Evolutionary conservation across 805 yeast species (phyloP), one percentile per base, ranked within the genome.

Genomic region (Candida bentonensis): DNA sequence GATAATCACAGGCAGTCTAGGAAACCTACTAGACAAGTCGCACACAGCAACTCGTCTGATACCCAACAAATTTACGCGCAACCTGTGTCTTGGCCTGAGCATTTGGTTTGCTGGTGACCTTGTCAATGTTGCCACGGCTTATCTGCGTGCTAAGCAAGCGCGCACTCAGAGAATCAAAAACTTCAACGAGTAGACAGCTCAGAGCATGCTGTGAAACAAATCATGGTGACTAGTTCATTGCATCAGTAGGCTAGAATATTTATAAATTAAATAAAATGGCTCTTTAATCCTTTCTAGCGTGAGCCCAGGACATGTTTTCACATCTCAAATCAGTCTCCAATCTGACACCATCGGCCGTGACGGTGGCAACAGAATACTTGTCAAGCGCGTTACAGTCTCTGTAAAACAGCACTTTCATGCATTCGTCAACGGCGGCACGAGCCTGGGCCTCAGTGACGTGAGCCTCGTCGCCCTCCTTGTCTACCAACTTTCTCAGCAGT

Each of bases 321-420:
- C 84, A 80, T 57, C 70, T 70, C 51, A 82, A 65, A 49, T 74
- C 69, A 62, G 78, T 79, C 53, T 82, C 84, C 52, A 83, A 68
- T 44, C 69, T 68, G 52, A 83, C 73, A 36, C 78, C 78, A 39
- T 70, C 70, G 47, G 76, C 74, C 44, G 78, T 79, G 47, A 92
- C 70, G 15, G 86, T 76, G 11, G 89, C 88, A 53, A 89, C 60
- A 0, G 89, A 72, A 64, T 82, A 92, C 58, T 79, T 82, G 61
- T 92, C 94, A 49, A 83, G 66, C 17, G 96, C 84, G 57, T 98
- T 78, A 2, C 96, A 97, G 61, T 92, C 99, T 63, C 99, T 77
- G 69, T 92, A 92, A 63, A 79, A 92, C 51, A 92, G 72, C 15
- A 92, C 95, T 64, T 84, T 86, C 96, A 92, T 87, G 55, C 89